Base-by-base conservation (phyloP, 2,329 filamentous ascomycete genomes). In the Diaporthe longicolla region DNA sequence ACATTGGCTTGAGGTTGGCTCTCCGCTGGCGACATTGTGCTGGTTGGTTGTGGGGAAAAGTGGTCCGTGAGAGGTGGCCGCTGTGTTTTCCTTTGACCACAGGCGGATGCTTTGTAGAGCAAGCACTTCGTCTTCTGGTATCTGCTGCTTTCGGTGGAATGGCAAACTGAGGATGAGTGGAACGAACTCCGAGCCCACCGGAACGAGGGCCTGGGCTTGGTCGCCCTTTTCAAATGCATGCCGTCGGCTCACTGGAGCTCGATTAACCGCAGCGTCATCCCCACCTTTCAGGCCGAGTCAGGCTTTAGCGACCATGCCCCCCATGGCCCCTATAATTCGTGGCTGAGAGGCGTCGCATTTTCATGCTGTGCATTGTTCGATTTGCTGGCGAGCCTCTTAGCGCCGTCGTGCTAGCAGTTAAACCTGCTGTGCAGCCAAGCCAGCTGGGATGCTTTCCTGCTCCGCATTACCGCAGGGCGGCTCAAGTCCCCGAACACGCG, bases 1-100 rank as follows among this genome's bases (percentile, higher is more conserved):
- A n/a, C 65, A 24, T 63, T 61, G 74, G 68, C 61, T 11, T 58
- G 72, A 73, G 52, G 13, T n/a, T 73, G 66, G 1, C 45, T 54
- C 32, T 73, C 61, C 37, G 59, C 59, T 35, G 74, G 74, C 43
- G 74, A 71, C 68, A 75, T 75, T 9, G 35, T 73, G 71, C n/a
- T 24, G n/a, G 8, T 66, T n/a, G 29, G 63, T 35, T 40, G 63
- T 26, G 29, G 26, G 29, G n/a, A 50, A n/a, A 26, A 35, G 48
- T 52, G n/a, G 48, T 24, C 13, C 24, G 32, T 32, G 59, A 37
- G 11, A 29, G 32, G n/a, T 21, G 9, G 63, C n/a, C 17, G 43
- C 29, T 13, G 48, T 7, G 19, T 15, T 40, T 54, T 17, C 19
- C 45, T 54, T 26, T 13, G 32, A 24, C 48, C 29, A 48, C 32